Conservation (phyloP, 2,329 filamentous ascomycete species). For the Claviceps purpurea region DNA sequence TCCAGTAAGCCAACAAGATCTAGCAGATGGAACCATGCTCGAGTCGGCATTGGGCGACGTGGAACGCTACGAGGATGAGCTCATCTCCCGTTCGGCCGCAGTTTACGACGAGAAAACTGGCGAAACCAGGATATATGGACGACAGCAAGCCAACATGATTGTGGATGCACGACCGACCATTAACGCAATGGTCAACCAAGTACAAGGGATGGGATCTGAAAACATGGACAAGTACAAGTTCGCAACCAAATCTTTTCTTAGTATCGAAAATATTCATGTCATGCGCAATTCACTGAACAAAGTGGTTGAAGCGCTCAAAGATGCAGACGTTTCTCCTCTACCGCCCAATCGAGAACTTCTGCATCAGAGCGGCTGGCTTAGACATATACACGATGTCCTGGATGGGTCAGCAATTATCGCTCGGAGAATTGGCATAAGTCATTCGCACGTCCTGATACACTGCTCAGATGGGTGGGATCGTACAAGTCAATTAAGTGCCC, state of each 20-base stretch:
- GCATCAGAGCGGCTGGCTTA: constrained; percentile 77
- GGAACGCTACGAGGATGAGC: constrained; percentile 56
- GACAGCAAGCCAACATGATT: constrained; percentile 86
- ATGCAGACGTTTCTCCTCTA: constrained; percentile 74
- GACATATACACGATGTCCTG: constrained; percentile 73
- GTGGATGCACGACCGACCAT: constrained; percentile 90
- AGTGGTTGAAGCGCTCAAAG: constrained; percentile 80
- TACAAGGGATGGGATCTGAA: constrained; percentile 83
- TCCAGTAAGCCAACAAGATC: constrained; percentile 36
- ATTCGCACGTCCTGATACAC: constrained; percentile 91
- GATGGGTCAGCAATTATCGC: constrained; percentile 78
- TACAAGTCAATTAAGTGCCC: constrained; percentile 82
- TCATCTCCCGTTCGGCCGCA: constrained; percentile 31
- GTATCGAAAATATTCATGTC: constrained; percentile 96
- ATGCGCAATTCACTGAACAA: constrained; percentile 87
- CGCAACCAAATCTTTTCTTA: constrained; percentile 80
- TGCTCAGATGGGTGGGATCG: constrained; percentile 98
- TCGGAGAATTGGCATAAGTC: constrained; percentile 75
- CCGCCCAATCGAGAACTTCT: constrained; percentile 72
- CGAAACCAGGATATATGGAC: constrained; percentile 65
- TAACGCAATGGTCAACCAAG: constrained; percentile 90
- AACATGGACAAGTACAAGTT: constrained; percentile 97
- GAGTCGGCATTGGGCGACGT: constrained; percentile 44
- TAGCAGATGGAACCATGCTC: constrained; percentile 20
- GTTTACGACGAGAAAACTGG: constrained; percentile 45